phyloP scores from a whole-genome alignment of 2,329 filamentous ascomycete species.

The Colletotrichum simmondsii region DNA sequence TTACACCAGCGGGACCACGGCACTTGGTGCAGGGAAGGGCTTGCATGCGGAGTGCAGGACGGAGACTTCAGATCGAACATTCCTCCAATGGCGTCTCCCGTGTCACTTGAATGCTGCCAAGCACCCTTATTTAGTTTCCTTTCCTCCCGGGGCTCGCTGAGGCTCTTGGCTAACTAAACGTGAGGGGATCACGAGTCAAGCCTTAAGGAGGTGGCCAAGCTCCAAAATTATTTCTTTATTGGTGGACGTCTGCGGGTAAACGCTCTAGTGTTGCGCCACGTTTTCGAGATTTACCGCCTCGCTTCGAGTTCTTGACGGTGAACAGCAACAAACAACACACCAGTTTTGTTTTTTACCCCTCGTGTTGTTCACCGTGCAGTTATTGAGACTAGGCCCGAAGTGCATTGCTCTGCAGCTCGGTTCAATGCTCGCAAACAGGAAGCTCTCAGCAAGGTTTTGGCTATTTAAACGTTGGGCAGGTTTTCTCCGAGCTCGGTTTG shows the following conservation, averaged over 20 bases:
- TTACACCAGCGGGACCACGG: not conserved
- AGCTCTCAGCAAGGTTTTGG: not conserved
- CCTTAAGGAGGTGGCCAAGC: not conserved
- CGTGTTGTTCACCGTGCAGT: not conserved
- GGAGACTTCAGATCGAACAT: conserved; percentile 8
- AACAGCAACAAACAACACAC: not conserved
- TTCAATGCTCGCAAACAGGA: not conserved
- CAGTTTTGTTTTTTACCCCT: not conserved
- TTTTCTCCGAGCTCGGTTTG: too few relatives aligned
- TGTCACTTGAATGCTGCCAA: not conserved
- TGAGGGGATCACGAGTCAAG: conserved; percentile 12
- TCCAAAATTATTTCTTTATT: not conserved
- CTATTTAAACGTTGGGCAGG: not conserved
- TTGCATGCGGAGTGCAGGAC: conserved; percentile 9
- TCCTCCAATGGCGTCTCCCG: conserved; percentile 4
- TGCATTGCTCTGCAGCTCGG: not conserved
- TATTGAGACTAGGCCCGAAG: not conserved
- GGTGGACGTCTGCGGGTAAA: conserved; percentile 1
- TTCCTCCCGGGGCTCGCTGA: not conserved
- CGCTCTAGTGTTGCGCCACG: not conserved
- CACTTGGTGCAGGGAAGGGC: conserved; percentile 12
- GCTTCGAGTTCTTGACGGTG: not conserved
- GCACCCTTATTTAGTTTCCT: not conserved
- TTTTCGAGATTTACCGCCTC: not conserved
- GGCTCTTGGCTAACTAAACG: conserved; percentile 10